Evolutionary conservation across 1,284 basidiomycete species (phyloP).

Genomic region (Cutaneotrichosporon sp.): DNA sequence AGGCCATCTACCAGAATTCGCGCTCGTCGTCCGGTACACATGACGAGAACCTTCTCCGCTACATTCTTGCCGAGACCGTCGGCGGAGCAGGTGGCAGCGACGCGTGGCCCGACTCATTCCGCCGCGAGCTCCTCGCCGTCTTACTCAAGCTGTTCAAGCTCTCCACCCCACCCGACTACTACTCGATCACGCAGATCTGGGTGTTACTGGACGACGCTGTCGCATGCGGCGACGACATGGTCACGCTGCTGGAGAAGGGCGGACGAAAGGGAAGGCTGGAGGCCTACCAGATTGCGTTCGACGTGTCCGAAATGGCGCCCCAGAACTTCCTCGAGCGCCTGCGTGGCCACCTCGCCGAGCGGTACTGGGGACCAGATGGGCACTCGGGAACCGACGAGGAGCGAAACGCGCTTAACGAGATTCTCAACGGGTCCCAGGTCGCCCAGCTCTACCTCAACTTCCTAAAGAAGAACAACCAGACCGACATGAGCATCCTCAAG

Average conservation of each 20-base stretch:
- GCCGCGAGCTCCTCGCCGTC: conserved; percentile 57
- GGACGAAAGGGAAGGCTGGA: conserved; percentile 60
- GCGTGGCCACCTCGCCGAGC: conserved; percentile 37
- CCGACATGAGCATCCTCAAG: conserved; percentile 85
- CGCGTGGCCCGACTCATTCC: conserved; percentile 44
- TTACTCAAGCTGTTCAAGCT: conserved; percentile 77
- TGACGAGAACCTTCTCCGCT: conserved; percentile 75
- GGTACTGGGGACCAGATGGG: conserved; percentile 34
- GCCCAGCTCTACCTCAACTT: conserved; percentile 92
- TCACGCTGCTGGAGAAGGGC: conserved; percentile 47
- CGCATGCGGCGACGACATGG: conserved; percentile 53
- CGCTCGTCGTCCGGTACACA: conserved; percentile 53
- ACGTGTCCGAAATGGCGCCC: conserved; percentile 85
- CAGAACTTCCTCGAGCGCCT: conserved; percentile 84
- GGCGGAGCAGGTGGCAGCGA: conserved; percentile 57
- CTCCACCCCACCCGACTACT: conserved; percentile 66
- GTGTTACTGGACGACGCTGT: conserved; percentile 77
- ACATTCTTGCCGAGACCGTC: conserved; percentile 84
- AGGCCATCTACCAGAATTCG: conserved; percentile 62
- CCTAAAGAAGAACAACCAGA: conserved; percentile 87
- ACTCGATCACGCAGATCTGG: conserved; percentile 80
- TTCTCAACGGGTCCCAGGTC: conserved; percentile 82
- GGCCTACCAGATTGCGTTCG: conserved; percentile 91
- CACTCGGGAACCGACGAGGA: conserved; percentile 64
- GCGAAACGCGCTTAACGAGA: conserved; percentile 47